Conservation (phyloP, 192 early-diverging fungal genomes). For the Mycoemilia scoparia region DNA sequence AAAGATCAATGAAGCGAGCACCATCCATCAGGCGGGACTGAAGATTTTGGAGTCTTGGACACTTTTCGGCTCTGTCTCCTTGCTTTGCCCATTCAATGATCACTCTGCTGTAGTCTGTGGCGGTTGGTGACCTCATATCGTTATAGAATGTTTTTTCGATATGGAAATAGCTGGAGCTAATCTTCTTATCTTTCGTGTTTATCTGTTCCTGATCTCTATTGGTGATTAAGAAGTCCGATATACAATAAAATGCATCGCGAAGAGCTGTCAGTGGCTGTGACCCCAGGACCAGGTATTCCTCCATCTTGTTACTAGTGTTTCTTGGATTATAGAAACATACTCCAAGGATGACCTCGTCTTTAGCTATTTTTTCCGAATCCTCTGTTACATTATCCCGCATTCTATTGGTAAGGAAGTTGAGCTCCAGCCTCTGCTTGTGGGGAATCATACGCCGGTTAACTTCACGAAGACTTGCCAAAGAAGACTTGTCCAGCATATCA, state of each 20-base stretch:
- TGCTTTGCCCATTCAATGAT: slow-evolving; percentile 55
- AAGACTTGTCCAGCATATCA: slow-evolving; percentile 21
- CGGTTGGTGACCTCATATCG: slow-evolving; percentile 39
- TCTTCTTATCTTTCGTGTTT: slow-evolving; percentile 35
- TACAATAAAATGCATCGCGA: slow-evolving; percentile 52
- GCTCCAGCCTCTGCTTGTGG: slow-evolving; percentile 23
- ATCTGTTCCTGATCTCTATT: slow-evolving; percentile 15
- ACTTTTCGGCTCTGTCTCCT: slow-evolving; percentile 23
- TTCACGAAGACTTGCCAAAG: slow-evolving; percentile 24
- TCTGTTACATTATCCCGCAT: slow-evolving; percentile 9
- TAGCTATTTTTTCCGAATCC: slow-evolving; percentile 15
- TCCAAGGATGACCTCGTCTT: slow-evolving; percentile 35
- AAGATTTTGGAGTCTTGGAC: slow-evolving; percentile 28
- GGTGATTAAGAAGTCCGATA: slow-evolving; percentile 39
- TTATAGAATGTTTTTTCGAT: slow-evolving; percentile 61
- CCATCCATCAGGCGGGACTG: slow-evolving; percentile 38
- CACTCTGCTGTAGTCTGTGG: slow-evolving; percentile 45
- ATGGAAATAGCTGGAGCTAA: slow-evolving; percentile 48
- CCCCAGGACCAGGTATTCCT: slow-evolving; percentile 49
- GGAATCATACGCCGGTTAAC: slow-evolving; percentile 29
- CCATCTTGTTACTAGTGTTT: slow-evolving; percentile 29
- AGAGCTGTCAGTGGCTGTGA: slow-evolving; percentile 44
- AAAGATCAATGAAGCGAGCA: slow-evolving; percentile 38
- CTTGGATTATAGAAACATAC: slow-evolving; percentile 44
- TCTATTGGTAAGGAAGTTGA: slow-evolving; percentile 31